Evolutionary conservation across 1,139 yeast species (phyloP), one percentile per base, ranked within the genome.

Genomic region (Yamadazyma spencermartinsiae): DNA sequence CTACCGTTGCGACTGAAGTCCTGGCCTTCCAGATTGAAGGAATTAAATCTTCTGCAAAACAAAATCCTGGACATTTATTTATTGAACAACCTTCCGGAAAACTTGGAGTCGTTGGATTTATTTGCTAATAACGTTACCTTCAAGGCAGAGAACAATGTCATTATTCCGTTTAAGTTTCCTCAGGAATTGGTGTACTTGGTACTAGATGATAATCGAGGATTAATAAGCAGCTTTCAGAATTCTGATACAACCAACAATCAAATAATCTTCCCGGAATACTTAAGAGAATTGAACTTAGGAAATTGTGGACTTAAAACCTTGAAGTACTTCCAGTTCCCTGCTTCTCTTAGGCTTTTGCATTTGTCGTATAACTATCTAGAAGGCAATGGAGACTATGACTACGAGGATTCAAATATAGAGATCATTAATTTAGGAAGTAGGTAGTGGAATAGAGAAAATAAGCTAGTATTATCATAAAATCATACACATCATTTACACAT

Each of bases 71-170:
- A 19, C 16, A n/a, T 30, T 7, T 18, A 30, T 14, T 30, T 12
- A 4, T 30, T 30, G 13, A 30, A 30, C 13, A 30, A 30, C n/a
- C n/a, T 30, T n/a, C 33, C 33, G 4, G 24, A 19, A 4, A 15
- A 8, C 18, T 19, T 30, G 6, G 24, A 15, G n/a, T 18, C 25
- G 15, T n/a, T 30, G 7, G 20, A 30, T 18, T 30, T 30, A n/a
- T 15, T 30, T 19, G 20, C n/a, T n/a, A 19, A 19, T 12, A 24
- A 30, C 13, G 11, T 28, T 16, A 10, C 12, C 4, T 28, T 28
- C 20, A 18, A 11, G 19, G 12, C 15, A 3, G 25, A 30, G 6
- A 18, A 19, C 4, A 4, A 30, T 12, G 4, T 18, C 13, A 19
- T 30, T 8, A 18, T 19, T 12, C 23, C 23, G 4, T 18, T 30